Evolutionary conservation across 1,284 basidiomycete species (phyloP), one percentile per base, ranked within the genome.

Genomic region (Naganishia liquefaciens): DNA sequence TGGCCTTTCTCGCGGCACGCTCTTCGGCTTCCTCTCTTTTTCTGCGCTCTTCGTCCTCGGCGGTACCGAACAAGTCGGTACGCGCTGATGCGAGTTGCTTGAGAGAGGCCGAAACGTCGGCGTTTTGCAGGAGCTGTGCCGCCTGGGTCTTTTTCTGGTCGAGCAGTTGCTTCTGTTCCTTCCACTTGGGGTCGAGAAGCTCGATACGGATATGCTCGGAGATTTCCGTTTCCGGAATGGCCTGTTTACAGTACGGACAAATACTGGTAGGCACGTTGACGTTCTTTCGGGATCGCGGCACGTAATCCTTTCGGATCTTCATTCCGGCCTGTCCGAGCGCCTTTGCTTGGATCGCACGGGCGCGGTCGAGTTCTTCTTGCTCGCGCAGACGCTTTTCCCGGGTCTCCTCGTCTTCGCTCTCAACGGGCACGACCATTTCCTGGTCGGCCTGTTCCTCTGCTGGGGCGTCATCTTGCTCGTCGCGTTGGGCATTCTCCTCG

Each of bases 181-280:
- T 96, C 93, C 93, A 98, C 74, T 89, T 87, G 46, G 96, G 96
- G 80, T 99, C 94, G 72, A 99, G 85, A 55, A 98, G 81, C 78
- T 99, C 96, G 77, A 99, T 97, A 74, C 96, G 90, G 84, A 98
- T 95, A 79, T 99, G 96, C 76, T 99, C 94, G 70, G 93, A 87
- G 68, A 99, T 84, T 77, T 99, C 94, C 80, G 93, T 89, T 70
- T 96, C 88, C 30, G 93, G 88, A 28, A 99, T 90, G 77, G 91
- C 88, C 76, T 98, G 93, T 37, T 90, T 89, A 80, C 95, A 98
- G 71, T 98, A 90, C 11, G 88, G 86, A 81, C 94, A 98, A 23
- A 88, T 90, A 2, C 92, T 91, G 78, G 89, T 87, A 30, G 86
- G 83, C 53, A 87, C 82, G 40, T 49, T 58, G 25, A 30, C 58